phyloP scores from a whole-genome alignment of 352 stramenopile genomes.

The Pythium oligandrum region DNA sequence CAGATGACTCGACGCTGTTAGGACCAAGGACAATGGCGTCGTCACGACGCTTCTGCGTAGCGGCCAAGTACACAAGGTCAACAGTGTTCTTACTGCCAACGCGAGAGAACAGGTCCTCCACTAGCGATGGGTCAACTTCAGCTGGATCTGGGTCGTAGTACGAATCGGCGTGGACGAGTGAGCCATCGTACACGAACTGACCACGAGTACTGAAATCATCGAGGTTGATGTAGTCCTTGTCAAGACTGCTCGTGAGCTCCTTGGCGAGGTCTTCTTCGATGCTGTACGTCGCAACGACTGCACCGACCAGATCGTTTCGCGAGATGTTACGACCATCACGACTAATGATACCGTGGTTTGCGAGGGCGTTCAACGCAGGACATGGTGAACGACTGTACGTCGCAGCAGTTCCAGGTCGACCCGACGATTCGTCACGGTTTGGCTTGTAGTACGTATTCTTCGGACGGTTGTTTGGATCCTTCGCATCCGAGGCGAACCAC shows the following conservation, averaged over 20 bases:
- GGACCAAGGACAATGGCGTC: neutral
- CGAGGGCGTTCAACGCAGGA: slow-evolving; percentile 28
- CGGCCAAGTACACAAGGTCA: slow-evolving; percentile 9
- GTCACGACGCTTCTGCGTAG: neutral
- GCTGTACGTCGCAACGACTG: too few relatives aligned
- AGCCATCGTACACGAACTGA: neutral
- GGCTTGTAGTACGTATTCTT: slow-evolving; percentile 18
- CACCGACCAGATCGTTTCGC: slow-evolving; percentile 3
- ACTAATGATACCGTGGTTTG: slow-evolving; percentile 31
- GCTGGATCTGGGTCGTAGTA: slow-evolving; percentile 4
- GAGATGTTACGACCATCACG: slow-evolving; percentile 22
- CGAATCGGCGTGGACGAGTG: neutral
- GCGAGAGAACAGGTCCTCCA: slow-evolving; percentile 8
- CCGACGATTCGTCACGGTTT: slow-evolving; percentile 14
- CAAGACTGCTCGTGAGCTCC: too few relatives aligned
- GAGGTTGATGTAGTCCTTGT: too few relatives aligned
- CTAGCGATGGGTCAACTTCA: slow-evolving; percentile 4
- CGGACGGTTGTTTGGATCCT: slow-evolving; percentile 11
- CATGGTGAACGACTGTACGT: slow-evolving; percentile 27
- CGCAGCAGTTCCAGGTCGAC: slow-evolving; percentile 8
- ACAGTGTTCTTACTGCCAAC: neutral
- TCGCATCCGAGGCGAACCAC: slow-evolving; percentile 9
- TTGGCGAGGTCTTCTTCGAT: too few relatives aligned
- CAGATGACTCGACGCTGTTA: neutral
- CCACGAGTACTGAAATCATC: too few relatives aligned